Evolutionary conservation across 495 filamentous ascomycete genomes (phyloP).

Genomic region (Podospora pseudocomata): DNA sequence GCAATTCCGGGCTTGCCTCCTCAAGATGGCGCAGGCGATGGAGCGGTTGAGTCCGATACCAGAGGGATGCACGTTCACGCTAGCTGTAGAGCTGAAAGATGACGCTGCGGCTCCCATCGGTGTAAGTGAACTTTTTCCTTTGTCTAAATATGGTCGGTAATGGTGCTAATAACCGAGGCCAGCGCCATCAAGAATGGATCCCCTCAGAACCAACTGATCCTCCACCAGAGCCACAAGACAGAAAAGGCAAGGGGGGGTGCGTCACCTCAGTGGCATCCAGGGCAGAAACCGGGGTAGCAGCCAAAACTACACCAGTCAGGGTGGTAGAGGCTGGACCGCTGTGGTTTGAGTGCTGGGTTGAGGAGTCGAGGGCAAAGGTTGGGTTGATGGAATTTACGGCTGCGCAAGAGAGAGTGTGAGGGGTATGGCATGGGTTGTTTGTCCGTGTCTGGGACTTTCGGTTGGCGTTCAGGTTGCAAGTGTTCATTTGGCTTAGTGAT

Average conservation of each 20-base stretch:
- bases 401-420: not conserved
- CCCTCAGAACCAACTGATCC: slow-evolving; percentile 48
- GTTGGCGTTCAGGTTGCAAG: too few relatives aligned
- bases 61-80: slow-evolving; percentile 74
- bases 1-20: slow-evolving; percentile 49
- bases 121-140: slow-evolving; percentile 34
- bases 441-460: too few relatives aligned
- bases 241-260: not conserved
- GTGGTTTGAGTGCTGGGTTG: slow-evolving; percentile 66
- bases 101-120: slow-evolving; percentile 72
- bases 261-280: slow-evolving; percentile 40
- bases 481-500: not conserved
- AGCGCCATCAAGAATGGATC: slow-evolving; percentile 66
- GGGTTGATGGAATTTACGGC: slow-evolving; percentile 5
- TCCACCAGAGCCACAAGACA: not conserved
- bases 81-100: slow-evolving; percentile 79
- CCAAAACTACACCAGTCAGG: slow-evolving; percentile 53
- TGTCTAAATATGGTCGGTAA: not conserved
- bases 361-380: slow-evolving; percentile 48
- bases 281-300: slow-evolving; percentile 40
- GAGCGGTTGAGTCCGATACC: slow-evolving; percentile 63
- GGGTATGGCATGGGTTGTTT: not conserved
- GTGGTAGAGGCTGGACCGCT: slow-evolving; percentile 61
- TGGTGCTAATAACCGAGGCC: not conserved
- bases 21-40: slow-evolving; percentile 51